phyloP scores from a whole-genome alignment of 1,139 yeast genomes.

The Scheffersomyces segobiensis region DNA sequence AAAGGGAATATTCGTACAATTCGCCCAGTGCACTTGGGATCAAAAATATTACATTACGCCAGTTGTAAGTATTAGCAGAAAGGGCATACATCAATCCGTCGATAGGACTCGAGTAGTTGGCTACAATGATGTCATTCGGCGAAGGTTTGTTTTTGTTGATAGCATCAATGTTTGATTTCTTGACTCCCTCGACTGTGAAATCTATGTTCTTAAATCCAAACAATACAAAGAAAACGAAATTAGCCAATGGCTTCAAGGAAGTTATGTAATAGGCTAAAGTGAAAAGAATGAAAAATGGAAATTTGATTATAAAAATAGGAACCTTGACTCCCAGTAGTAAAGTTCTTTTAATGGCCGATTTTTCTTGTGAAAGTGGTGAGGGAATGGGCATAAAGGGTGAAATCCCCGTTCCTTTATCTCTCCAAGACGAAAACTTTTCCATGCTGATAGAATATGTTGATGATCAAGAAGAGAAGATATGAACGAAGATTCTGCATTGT shows the following conservation, averaged over 20 bases:
- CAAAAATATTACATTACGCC: constrained; percentile 38
- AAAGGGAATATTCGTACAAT: constrained; percentile 33
- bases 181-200: constrained; percentile 52
- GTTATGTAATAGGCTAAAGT: constrained; percentile 8
- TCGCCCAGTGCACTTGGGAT: constrained; percentile 45
- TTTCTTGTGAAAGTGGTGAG: constrained; percentile 6
- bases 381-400: constrained; percentile 67
- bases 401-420: constrained; percentile 83
- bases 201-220: constrained; percentile 36
- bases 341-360: constrained; percentile 5
- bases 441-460: constrained; percentile 24
- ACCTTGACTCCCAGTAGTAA: constrained; percentile 13
- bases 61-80: constrained; percentile 23
- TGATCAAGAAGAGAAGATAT: background rate
- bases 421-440: constrained; percentile 76
- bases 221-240: constrained; percentile 11
- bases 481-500: background rate
- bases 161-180: constrained; percentile 37
- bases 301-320: constrained; percentile 23
- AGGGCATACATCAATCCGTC: constrained; percentile 45
- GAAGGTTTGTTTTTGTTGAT: constrained; percentile 40
- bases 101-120: constrained; percentile 58
- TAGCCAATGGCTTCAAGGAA: constrained; percentile 8
- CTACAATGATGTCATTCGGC: constrained; percentile 44
- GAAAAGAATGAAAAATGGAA: constrained; percentile 18